Evolutionary conservation across 331 rosid species (phyloP).

Genomic region (Spiraea crenata): DNA sequence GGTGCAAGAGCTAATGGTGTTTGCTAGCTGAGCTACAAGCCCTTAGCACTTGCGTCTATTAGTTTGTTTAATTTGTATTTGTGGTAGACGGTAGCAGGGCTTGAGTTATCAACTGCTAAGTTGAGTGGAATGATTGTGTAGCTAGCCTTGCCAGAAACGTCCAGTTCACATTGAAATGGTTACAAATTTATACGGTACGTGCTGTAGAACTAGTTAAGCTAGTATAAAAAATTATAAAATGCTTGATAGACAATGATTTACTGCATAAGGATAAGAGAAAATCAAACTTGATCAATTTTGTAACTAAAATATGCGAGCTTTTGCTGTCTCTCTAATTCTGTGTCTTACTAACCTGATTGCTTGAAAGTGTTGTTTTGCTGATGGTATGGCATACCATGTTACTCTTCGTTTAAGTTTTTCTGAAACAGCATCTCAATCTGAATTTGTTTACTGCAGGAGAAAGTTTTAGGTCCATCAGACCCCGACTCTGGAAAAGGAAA

Average conservation of each 20-base stretch:
- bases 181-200: neutral
- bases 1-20: no score
- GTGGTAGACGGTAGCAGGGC: neutral
- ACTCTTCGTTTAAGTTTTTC: neutral
- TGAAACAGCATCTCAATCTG: slow-evolving; percentile 13
- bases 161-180: neutral
- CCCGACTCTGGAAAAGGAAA: slow-evolving; percentile 98
- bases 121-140: neutral
- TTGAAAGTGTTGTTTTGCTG: neutral
- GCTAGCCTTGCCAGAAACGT: neutral
- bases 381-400: neutral
- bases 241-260: neutral
- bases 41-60: no score
- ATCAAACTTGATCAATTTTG: neutral
- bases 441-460: slow-evolving; percentile 58
- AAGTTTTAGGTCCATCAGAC: slow-evolving; percentile 65
- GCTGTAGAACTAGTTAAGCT: neutral
- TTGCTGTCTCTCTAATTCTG: neutral
- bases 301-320: neutral
- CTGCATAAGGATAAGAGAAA: neutral
- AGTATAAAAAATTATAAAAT: neutral
- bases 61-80: neutral
- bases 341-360: neutral
- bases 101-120: neutral
- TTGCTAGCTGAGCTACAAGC: no score